Evolutionary conservation across 768 basidiomycete species (phyloP).

Genomic region (Tulasnella sp.): DNA sequence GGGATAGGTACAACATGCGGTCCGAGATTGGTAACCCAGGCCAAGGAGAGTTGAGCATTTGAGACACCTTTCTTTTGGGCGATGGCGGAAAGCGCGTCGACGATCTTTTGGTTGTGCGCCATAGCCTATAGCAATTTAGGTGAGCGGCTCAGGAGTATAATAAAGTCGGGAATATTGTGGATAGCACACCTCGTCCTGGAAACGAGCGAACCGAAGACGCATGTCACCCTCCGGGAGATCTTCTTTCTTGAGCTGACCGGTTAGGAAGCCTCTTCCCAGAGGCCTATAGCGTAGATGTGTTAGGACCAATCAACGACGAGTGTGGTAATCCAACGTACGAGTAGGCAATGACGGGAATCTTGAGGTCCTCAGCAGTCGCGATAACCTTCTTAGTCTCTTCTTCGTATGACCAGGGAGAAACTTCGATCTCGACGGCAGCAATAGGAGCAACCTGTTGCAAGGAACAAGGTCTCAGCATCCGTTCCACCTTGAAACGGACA

Average conservation of each 20-base stretch:
- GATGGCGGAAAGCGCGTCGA: conserved; percentile 47
- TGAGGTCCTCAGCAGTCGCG: conserved; percentile 57
- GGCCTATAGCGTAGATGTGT: conserved; percentile 47
- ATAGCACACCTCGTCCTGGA: conserved; percentile 49
- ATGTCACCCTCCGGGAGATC: conserved; percentile 52
- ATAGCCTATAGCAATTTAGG: conserved; percentile 44
- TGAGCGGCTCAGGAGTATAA: conserved; percentile 34
- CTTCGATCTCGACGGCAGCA: conserved; percentile 66
- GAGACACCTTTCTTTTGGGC: conserved; percentile 51
- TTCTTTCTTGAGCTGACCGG: conserved; percentile 52
- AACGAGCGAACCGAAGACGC: conserved; percentile 49
- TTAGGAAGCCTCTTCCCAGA: conserved; percentile 58
- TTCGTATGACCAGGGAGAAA: conserved; percentile 64
- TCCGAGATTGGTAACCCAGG: conserved; percentile 51
- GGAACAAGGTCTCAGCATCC: background rate
- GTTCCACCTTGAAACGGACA: background rate
- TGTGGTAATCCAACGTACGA: conserved; percentile 46
- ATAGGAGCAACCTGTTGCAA: conserved; percentile 55
- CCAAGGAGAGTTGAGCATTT: conserved; percentile 48
- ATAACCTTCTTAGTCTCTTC: conserved; percentile 59
- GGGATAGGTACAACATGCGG: conserved; percentile 54
- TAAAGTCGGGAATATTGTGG: conserved; percentile 29
- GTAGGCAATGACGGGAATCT: conserved; percentile 63
- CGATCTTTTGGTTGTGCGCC: conserved; percentile 50
- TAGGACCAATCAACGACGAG: background rate